These are phyloP conservation scores for Aureobasidium musti DNA, from an alignment of 2,329 filamentous ascomycete genomes.

Conservation along the genomic window DNA sequence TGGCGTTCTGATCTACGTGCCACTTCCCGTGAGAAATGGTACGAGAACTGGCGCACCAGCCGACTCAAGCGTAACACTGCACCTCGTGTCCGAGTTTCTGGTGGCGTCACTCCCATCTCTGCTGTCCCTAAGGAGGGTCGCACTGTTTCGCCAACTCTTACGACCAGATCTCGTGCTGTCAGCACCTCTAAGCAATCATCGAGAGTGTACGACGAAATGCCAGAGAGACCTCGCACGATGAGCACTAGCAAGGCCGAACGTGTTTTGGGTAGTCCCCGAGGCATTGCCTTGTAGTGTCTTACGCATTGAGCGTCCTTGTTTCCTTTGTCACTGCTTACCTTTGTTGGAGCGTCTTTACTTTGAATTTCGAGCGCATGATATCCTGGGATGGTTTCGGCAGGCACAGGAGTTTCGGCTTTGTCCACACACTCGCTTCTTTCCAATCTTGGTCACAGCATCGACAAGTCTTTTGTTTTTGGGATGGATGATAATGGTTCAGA, in stretches of 20 bases:
- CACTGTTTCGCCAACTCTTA: conserved; percentile 20
- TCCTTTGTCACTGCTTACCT: background rate
- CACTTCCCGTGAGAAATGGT: conserved; percentile 88
- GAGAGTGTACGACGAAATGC: conserved; percentile 3
- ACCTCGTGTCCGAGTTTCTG: conserved; percentile 36
- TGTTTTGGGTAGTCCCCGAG: conserved; percentile 26
- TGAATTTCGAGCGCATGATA: conserved; percentile 20
- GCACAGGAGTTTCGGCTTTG: conserved; percentile 5
- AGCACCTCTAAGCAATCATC: conserved; percentile 13
- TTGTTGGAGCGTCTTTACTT: background rate
- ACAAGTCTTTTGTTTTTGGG: background rate
- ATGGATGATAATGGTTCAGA: background rate
- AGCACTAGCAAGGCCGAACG: conserved; percentile 26
- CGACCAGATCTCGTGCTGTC: conserved; percentile 19
- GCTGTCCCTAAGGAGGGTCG: conserved; percentile 40
- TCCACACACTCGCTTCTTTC: background rate
- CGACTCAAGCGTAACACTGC: conserved; percentile 46
- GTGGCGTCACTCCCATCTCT: conserved; percentile 42
- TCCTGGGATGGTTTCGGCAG: background rate
- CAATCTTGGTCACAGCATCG: conserved; percentile 11
- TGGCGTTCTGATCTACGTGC: conserved; percentile 91
- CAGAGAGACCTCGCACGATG: conserved; percentile 13
- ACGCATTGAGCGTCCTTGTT: background rate
- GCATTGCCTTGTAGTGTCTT: conserved; percentile 12
- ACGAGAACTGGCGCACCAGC: conserved; percentile 85